Percentiles rank a stretch among this genome's conserved stretches.
Conservation (phyloP, 2,329 filamentous ascomycete species). For the Ophiostoma ulmi region DNA sequence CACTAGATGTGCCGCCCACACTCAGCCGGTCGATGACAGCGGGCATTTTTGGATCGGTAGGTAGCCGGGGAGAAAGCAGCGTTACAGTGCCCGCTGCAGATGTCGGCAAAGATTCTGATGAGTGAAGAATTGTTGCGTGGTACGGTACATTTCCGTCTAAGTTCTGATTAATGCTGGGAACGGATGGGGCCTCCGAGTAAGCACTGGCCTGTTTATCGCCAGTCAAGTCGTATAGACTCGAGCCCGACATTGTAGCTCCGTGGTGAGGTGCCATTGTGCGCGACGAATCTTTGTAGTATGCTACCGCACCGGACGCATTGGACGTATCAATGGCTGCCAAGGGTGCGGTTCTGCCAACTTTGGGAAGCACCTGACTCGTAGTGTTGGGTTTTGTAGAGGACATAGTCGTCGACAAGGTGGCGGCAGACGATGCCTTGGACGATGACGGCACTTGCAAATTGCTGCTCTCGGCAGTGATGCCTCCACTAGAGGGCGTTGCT, state of each 20-base stretch:
- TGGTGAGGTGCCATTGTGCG: constrained; percentile 35
- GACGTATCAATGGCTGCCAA: constrained; percentile 43
- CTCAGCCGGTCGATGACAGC: constrained; percentile 54
- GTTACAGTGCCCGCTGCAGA: neutral
- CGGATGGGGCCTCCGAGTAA: constrained; percentile 30
- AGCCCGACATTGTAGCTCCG: constrained; percentile 2
- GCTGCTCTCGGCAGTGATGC: constrained; percentile 38
- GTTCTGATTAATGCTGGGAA: constrained; percentile 43
- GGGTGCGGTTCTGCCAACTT: constrained; percentile 41
- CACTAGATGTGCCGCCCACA: constrained; percentile 41
- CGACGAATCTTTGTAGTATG: constrained; percentile 43
- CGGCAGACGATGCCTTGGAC: constrained; percentile 45
- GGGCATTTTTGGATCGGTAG: constrained; percentile 41
- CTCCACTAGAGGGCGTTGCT: constrained; percentile 36
- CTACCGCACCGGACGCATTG: constrained; percentile 47
- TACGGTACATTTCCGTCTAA: constrained; percentile 38
- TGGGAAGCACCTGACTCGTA: constrained; percentile 40
- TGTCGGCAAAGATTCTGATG: neutral
- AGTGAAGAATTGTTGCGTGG: constrained; percentile 28
- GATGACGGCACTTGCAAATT: constrained; percentile 38
- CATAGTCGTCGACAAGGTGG: constrained; percentile 42
- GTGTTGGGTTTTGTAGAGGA: constrained; percentile 39
- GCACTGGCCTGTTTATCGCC: constrained; percentile 31
- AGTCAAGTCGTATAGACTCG: constrained; percentile 34
- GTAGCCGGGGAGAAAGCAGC: neutral